phyloP scores from a whole-genome alignment of 345 rosid species.

The Arabidopsis suecica region DNA sequence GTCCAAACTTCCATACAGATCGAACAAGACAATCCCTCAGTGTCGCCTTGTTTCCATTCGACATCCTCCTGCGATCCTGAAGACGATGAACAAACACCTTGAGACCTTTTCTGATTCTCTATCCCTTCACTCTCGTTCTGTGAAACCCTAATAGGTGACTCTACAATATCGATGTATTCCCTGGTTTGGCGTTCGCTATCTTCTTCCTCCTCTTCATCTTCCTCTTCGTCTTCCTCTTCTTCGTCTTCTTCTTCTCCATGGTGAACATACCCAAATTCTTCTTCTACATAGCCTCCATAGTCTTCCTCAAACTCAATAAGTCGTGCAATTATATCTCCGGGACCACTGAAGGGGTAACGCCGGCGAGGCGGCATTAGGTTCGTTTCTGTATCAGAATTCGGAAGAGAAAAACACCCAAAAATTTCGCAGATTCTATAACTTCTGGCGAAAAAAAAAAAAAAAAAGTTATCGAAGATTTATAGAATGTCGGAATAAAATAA shows the following conservation, averaged over 20 bases:
- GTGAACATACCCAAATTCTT: background rate
- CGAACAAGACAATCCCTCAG: conserved; percentile 73
- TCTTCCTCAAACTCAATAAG: background rate
- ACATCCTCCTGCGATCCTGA: conserved; percentile 53
- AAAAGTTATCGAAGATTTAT: too few relatives aligned
- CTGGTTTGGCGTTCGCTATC: conserved; percentile 36
- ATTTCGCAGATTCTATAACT: too few relatives aligned
- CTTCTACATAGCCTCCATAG: background rate
- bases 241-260: conserved; percentile 5
- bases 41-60: conserved; percentile 55
- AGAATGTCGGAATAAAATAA: too few relatives aligned
- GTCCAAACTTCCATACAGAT: conserved; percentile 91
- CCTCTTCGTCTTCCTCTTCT: background rate
- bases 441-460: too few relatives aligned
- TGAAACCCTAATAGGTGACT: conserved; percentile 44
- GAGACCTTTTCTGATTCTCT: conserved; percentile 46
- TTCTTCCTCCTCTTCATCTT: conserved; percentile 19
- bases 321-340: conserved; percentile 10
- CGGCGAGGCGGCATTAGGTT: conserved; percentile 40
- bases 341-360: background rate
- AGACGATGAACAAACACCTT: conserved; percentile 40
- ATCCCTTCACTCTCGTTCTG: conserved; percentile 37
- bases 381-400: too few relatives aligned
- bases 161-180: conserved; percentile 39
- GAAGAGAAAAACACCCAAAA: background rate